Conservation (phyloP, 2,329 filamentous ascomycete genomes). For the Aspergillus fumigatiaffinis region DNA sequence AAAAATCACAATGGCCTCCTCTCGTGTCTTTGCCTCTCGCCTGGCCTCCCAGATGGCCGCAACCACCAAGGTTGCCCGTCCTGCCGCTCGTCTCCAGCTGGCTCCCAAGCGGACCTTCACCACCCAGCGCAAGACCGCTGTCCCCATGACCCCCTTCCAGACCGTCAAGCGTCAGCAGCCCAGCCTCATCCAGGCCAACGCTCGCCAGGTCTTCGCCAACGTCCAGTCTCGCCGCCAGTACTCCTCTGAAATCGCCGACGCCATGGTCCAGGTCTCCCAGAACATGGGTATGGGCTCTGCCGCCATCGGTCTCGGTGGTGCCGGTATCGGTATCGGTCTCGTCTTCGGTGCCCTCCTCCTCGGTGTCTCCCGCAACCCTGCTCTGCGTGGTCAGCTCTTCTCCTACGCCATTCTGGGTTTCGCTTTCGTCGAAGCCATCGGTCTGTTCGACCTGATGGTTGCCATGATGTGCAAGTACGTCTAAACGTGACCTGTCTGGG, state of each 20-base stretch:
- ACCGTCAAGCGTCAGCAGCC: conserved; percentile 71
- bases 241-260: conserved; percentile 80
- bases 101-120: conserved; percentile 68
- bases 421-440: conserved; percentile 81
- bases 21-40: conserved; percentile 73
- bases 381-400: conserved; percentile 92
- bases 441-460: conserved; percentile 85
- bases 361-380: conserved; percentile 89
- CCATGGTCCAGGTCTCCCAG: conserved; percentile 86
- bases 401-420: conserved; percentile 93
- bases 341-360: conserved; percentile 88
- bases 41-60: conserved; percentile 63
- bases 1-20: conserved; percentile 72
- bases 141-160: conserved; percentile 57
- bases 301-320: conserved; percentile 87
- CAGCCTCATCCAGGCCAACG: conserved; percentile 63
- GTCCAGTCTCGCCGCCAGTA: conserved; percentile 70
- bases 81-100: conserved; percentile 63
- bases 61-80: conserved; percentile 77
- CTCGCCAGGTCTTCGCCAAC: conserved; percentile 54
- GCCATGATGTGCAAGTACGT: conserved; percentile 91
- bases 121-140: conserved; percentile 35
- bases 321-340: conserved; percentile 92
- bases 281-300: conserved; percentile 86
- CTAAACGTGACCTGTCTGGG: conserved; percentile 21